phyloP scores from a whole-genome alignment of 169 alveolate genomes.

The Cryptosporidium muris region DNA sequence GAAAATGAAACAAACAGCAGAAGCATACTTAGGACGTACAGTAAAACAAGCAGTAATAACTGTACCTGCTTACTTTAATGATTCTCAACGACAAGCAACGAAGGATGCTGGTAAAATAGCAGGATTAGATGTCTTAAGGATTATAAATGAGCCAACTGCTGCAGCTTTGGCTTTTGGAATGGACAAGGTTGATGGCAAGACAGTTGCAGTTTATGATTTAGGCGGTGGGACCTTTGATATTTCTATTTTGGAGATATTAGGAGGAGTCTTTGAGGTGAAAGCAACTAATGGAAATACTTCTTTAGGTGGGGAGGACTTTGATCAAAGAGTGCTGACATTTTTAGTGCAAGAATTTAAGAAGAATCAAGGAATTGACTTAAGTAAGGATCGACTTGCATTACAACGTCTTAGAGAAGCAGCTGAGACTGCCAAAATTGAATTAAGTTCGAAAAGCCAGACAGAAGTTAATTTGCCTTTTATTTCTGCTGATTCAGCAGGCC shows the following conservation, averaged over 20 bases:
- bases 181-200: constrained; percentile 94
- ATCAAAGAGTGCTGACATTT: constrained; percentile 91
- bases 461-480: constrained; percentile 96
- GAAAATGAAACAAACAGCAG: constrained; percentile 97
- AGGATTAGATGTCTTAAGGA: constrained; percentile 92
- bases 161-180: constrained; percentile 99
- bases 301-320: constrained; percentile 99
- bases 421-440: constrained; percentile 97
- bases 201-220: constrained; percentile 91
- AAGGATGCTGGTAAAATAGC: constrained; percentile 97
- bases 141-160: constrained; percentile 99
- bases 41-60: constrained; percentile 96
- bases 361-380: constrained; percentile 94
- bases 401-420: constrained; percentile 98
- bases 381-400: constrained; percentile 93
- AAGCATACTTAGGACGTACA: constrained; percentile 91
- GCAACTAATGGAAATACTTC: constrained; percentile 99
- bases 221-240: constrained; percentile 98
- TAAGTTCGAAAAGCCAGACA: constrained; percentile 93
- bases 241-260: constrained; percentile 95
- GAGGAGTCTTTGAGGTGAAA: constrained; percentile 98
- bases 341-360: constrained; percentile 94
- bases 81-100: constrained; percentile 96
- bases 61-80: constrained; percentile 96
- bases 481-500: constrained; percentile 98